A percentile compares a stretch with the other conserved stretches of the same genome.
Evolutionary conservation across 192 early-diverging fungal species (phyloP).

Genomic region (Geosiphon pyriformis): DNA sequence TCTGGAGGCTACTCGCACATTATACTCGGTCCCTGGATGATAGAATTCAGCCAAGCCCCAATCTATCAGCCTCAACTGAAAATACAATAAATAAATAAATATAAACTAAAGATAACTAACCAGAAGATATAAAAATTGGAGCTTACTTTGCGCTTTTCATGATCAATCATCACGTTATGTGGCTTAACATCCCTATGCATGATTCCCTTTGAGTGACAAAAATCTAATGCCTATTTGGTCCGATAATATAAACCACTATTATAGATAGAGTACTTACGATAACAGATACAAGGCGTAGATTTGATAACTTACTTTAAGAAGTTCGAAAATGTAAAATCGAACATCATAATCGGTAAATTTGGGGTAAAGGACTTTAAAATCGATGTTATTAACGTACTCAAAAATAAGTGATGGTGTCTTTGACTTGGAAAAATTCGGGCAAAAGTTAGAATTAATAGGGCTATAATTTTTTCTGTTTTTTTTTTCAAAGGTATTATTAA

Average conservation of each 20-base stretch:
- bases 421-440: slow-evolving; percentile 57
- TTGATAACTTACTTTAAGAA: slow-evolving; percentile 67
- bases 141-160: slow-evolving; percentile 75
- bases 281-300: neutral
- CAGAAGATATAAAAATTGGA: neutral
- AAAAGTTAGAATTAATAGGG: too few species aligned
- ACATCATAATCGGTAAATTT: slow-evolving; percentile 92
- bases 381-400: slow-evolving; percentile 95
- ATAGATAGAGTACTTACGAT: neutral
- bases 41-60: slow-evolving; percentile 99
- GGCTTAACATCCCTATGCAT: slow-evolving; percentile 99
- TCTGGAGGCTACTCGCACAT: slow-evolving; percentile 96
- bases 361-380: slow-evolving; percentile 96
- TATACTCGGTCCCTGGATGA: slow-evolving; percentile 94
- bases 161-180: slow-evolving; percentile 99
- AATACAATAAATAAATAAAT: neutral
- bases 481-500: too few species aligned
- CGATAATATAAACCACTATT: slow-evolving; percentile 11
- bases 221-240: slow-evolving; percentile 79
- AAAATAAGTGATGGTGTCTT: slow-evolving; percentile 96
- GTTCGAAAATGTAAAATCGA: slow-evolving; percentile 94
- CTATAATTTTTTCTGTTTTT: too few species aligned
- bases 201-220: slow-evolving; percentile 96
- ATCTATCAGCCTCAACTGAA: slow-evolving; percentile 89
- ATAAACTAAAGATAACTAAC: neutral